Percentiles rank a stretch among this genome's conserved stretches.
These are phyloP conservation scores for Erigeron canadensis DNA, from an alignment of 129 eudicot species.

Conservation along the genomic window DNA sequence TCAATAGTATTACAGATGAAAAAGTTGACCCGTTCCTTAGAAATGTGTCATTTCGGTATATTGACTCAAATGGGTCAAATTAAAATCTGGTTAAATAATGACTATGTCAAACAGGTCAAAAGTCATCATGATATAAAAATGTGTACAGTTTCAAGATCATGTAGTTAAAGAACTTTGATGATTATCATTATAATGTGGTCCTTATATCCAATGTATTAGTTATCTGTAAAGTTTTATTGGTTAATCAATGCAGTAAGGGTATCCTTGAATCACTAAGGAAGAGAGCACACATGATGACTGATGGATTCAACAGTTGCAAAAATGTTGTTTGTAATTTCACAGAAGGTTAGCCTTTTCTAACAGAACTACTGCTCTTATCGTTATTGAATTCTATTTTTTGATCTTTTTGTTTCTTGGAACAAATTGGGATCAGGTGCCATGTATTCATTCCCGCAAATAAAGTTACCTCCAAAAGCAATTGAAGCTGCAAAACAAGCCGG, in stretches of 20 bases:
- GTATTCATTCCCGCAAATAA: constrained; percentile 97
- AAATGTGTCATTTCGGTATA: neutral
- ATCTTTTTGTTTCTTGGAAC: neutral
- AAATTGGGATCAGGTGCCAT: constrained; percentile 69
- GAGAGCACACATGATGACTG: constrained; percentile 97
- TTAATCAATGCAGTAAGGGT: constrained; percentile 74
- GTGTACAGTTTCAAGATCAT: neutral
- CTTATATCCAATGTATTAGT: neutral
- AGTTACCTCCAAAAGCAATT: constrained; percentile 87
- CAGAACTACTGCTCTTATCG: neutral
- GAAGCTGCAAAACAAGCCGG: constrained; percentile 82
- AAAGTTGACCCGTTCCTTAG: neutral
- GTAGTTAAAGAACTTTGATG: neutral
- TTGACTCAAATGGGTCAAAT: neutral
- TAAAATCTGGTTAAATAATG: neutral
- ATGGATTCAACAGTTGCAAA: constrained; percentile 97
- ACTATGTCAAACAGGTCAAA: neutral
- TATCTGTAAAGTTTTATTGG: neutral
- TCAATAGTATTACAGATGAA: neutral
- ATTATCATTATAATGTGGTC: neutral
- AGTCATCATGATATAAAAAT: neutral
- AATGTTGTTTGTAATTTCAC: constrained; percentile 95
- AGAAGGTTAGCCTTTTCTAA: constrained; percentile 58
- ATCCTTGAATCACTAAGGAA: constrained; percentile 88
- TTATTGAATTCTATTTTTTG: neutral